Evolutionary conservation across 2,329 filamentous ascomycete species (phyloP).

Genomic region (Chaetomiaceae sp.): DNA sequence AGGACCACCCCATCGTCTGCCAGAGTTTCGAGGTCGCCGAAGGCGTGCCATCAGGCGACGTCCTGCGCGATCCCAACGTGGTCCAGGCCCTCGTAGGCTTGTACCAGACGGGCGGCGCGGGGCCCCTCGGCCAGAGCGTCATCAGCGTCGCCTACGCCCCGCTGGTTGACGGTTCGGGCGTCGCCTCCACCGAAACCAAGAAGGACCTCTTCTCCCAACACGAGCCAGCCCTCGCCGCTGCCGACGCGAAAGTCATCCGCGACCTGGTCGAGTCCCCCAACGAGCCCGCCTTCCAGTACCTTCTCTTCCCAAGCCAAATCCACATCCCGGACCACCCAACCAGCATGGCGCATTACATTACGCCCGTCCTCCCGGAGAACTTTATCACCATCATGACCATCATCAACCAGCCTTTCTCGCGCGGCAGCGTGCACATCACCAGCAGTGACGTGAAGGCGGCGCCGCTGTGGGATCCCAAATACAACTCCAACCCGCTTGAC

Average conservation of each 20-base stretch:
- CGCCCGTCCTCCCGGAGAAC: slow-evolving; percentile 38
- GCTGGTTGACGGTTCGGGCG: slow-evolving; percentile 29
- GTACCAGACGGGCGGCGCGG: slow-evolving; percentile 32
- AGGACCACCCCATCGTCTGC: slow-evolving; percentile 40
- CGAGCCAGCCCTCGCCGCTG: slow-evolving; percentile 20
- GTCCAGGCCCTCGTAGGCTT: slow-evolving; percentile 32
- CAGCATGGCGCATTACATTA: slow-evolving; percentile 30
- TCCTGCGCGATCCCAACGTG: slow-evolving; percentile 33
- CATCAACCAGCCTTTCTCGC: slow-evolving; percentile 57
- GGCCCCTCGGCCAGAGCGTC: slow-evolving; percentile 37
- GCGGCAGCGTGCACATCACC: slow-evolving; percentile 56
- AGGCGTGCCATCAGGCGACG: slow-evolving; percentile 35
- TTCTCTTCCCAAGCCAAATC: slow-evolving; percentile 34
- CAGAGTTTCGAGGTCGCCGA: slow-evolving; percentile 40
- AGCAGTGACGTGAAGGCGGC: slow-evolving; percentile 38
- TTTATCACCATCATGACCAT: slow-evolving; percentile 54
- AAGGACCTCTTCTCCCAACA: slow-evolving; percentile 27
- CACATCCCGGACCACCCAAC: slow-evolving; percentile 22
- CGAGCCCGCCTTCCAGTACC: slow-evolving; percentile 35
- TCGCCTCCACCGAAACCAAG: slow-evolving; percentile 27
- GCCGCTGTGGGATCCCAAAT: slow-evolving; percentile 52
- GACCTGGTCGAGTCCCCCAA: slow-evolving; percentile 27
- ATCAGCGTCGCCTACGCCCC: slow-evolving; percentile 37
- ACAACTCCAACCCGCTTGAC: slow-evolving; percentile 53
- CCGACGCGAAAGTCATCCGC: slow-evolving; percentile 24